Conservation (phyloP, 148 eudicot genomes). For the Vaccinium darrowii region DNA sequence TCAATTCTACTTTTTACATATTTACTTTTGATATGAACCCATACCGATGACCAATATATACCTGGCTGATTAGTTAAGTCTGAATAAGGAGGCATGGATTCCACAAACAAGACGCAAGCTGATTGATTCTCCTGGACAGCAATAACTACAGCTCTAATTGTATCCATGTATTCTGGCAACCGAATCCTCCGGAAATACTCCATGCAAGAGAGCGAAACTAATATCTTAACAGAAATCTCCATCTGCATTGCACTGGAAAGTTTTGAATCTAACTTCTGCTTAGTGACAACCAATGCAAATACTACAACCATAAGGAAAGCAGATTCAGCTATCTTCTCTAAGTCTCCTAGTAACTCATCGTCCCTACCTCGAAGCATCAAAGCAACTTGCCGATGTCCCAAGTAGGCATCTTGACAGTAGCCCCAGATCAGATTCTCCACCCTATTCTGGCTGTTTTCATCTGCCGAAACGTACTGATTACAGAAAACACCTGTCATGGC, state of each 20-base stretch:
- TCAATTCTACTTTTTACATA: background rate
- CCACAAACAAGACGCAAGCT: slow-evolving; percentile 68
- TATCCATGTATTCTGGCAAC: slow-evolving; percentile 84
- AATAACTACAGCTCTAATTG: slow-evolving; percentile 57
- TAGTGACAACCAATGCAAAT: slow-evolving; percentile 85
- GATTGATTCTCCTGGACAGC: slow-evolving; percentile 66
- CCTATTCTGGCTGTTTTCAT: slow-evolving; percentile 51
- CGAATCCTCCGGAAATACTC: slow-evolving; percentile 88
- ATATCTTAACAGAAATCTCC: slow-evolving; percentile 57
- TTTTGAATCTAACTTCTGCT: slow-evolving; percentile 49
- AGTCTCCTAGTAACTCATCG: slow-evolving; percentile 51
- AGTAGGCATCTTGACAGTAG: slow-evolving; percentile 67
- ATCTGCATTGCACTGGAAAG: slow-evolving; percentile 41
- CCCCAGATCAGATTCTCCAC: slow-evolving; percentile 74
- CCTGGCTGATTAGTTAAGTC: slow-evolving; percentile 66
- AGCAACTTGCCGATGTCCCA: slow-evolving; percentile 62
- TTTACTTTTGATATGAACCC: background rate
- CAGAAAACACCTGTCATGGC: slow-evolving; percentile 79
- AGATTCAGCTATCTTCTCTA: slow-evolving; percentile 88
- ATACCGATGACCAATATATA: slow-evolving; percentile 38
- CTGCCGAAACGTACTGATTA: slow-evolving; percentile 63
- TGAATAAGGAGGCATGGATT: slow-evolving; percentile 75
- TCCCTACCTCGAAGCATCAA: slow-evolving; percentile 49
- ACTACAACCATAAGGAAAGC: slow-evolving; percentile 92
- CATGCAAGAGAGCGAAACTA: slow-evolving; percentile 82